Evolutionary conservation across 2,329 filamentous ascomycete species (phyloP).

Genomic region (Neocucurbitaria cava): DNA sequence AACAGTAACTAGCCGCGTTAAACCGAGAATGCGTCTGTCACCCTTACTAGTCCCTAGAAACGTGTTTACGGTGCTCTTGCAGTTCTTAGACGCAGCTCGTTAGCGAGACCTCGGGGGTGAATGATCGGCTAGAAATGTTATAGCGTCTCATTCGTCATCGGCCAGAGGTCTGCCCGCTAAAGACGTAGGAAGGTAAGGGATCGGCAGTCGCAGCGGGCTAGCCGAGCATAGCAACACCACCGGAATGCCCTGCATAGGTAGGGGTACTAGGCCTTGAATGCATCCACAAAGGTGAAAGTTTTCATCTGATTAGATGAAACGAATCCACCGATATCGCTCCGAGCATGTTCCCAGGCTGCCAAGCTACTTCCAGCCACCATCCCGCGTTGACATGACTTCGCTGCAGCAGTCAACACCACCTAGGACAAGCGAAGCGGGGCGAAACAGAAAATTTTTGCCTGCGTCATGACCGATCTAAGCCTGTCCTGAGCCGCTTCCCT

Average conservation of each 20-base stretch:
- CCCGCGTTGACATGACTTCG: constrained; percentile 22
- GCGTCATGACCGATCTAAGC: constrained; percentile 27
- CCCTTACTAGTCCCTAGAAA: background rate
- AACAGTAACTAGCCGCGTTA: background rate
- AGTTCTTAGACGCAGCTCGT: background rate
- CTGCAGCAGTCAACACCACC: constrained; percentile 13
- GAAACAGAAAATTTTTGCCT: constrained; percentile 33
- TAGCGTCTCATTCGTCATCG: constrained; percentile 38
- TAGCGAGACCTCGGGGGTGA: background rate
- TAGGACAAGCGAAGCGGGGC: constrained; percentile 36
- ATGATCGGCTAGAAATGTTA: background rate
- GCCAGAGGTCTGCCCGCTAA: constrained; percentile 11
- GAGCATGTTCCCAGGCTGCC: constrained; percentile 15
- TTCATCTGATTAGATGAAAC: constrained; percentile 19
- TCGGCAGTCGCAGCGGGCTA: constrained; percentile 25
- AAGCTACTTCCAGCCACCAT: constrained; percentile 23
- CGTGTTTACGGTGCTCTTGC: background rate
- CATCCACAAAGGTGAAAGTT: background rate
- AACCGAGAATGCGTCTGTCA: background rate
- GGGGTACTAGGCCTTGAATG: constrained; percentile 8
- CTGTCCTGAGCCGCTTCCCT: constrained; percentile 16
- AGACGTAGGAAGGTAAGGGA: constrained; percentile 22
- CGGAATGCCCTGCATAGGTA: constrained; percentile 27
- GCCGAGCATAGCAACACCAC: constrained; percentile 27
- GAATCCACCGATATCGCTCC: constrained; percentile 19